These are phyloP conservation scores for Candida sanyiensis DNA, from an alignment of 805 yeast species.

Conservation along the genomic window DNA sequence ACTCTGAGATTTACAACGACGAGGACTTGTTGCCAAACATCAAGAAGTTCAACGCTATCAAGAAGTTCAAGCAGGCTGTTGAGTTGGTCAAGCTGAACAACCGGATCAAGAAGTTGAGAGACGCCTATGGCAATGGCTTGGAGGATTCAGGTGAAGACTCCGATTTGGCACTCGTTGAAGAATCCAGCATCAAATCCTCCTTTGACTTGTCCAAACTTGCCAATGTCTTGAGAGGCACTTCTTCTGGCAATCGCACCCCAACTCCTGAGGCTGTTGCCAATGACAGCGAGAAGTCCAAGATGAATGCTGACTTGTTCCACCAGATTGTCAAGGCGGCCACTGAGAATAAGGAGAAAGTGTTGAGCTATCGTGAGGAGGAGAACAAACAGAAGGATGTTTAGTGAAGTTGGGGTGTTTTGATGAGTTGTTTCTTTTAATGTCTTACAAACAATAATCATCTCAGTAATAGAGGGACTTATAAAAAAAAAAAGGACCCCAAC, in stretches of 20 bases:
- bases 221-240: slow-evolving; percentile 4
- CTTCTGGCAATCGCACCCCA: slow-evolving; percentile 8
- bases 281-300: slow-evolving; percentile 13
- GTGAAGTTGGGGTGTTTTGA: too few relatives aligned
- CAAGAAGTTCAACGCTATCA: slow-evolving; percentile 75
- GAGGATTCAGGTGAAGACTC: slow-evolving; percentile 22
- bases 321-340: slow-evolving; percentile 67
- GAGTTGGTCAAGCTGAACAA: slow-evolving; percentile 79
- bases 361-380: slow-evolving; percentile 4
- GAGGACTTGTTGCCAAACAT: slow-evolving; percentile 77
- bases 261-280: slow-evolving; percentile 5
- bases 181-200: slow-evolving; percentile 14
- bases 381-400: not conserved
- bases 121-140: slow-evolving; percentile 48
- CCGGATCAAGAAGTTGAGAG: slow-evolving; percentile 65
- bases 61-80: slow-evolving; percentile 78
- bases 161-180: slow-evolving; percentile 25
- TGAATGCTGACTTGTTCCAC: slow-evolving; percentile 54
- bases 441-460: too few relatives aligned
- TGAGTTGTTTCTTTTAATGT: too few relatives aligned
- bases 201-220: slow-evolving; percentile 6
- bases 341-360: slow-evolving; percentile 35
- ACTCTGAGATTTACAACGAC: slow-evolving; percentile 37
- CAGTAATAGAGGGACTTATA: too few relatives aligned
- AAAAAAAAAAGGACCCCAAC: too few relatives aligned